Base-by-base conservation (phyloP, 805 yeast species). In the Nakazawaea anatomiae region DNA sequence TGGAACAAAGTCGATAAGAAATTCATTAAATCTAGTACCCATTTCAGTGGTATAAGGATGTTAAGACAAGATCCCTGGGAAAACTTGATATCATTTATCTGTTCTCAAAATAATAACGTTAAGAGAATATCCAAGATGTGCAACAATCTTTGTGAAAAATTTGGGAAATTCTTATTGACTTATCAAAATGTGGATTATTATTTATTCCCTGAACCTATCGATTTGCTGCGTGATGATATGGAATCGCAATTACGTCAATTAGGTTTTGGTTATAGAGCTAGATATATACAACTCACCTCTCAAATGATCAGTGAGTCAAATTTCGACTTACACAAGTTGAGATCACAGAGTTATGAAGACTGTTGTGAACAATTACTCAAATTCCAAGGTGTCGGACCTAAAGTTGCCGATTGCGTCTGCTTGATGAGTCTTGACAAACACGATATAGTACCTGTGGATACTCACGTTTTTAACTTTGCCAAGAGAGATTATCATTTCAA, bases 51-150 rank as follows among this genome's bases (percentile, higher is more conserved):
- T 0, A 82, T 92, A 18, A 70, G 99, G 32, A 89, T 92, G 55
- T 74, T 94, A 30, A 75, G 91, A 38, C 98, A 94, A 65, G 97
- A 92, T 56, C 98, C 99, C 0, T 94, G 98, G 98, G 99, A 94
- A 58, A 89, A 92, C 42, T 71, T 90, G 43, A 70, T 92, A 18
- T 87, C 94, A 2, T 94, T 92, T 57, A 94, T 94, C 9, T 94
- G 98, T 68, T 89, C 96, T 1, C 84, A 96, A n/a, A 94, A 94
- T 66, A 94, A 94, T 67, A 94, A 94, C 60, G 94, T 94, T 49
- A 89, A 92, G 61, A 74, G 99, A 38, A 94, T 94, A 44, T 86
- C 96, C 2, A 85, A 85, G 59, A 90, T 94, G 96, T 94, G 97
- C 64, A 89, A 88, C 55, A 76, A 76, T 44, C 69, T 94, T 38